Evolutionary conservation across 768 basidiomycete species (phyloP).

Genomic region (Rhodosporidiobolus odoratus): DNA sequence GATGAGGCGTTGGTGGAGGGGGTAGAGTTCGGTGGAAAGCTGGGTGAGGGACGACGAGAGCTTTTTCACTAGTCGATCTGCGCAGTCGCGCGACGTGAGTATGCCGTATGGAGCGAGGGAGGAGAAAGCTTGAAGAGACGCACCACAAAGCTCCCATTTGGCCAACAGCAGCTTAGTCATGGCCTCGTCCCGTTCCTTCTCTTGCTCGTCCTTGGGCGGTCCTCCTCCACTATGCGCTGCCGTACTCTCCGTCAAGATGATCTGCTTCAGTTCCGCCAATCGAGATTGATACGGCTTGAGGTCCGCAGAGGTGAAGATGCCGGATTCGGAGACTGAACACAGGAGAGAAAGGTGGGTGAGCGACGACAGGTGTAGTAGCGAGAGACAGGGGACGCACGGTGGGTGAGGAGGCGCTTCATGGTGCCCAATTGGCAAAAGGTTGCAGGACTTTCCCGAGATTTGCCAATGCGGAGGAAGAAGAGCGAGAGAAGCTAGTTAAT

Average conservation of each 20-base stretch:
- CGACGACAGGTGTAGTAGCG: not conserved
- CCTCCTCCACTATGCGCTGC: not conserved
- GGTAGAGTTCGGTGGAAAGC: conserved; percentile 80
- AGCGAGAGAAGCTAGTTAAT: conserved; percentile 67
- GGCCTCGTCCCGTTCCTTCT: conserved; percentile 74
- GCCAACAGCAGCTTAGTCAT: conserved; percentile 83
- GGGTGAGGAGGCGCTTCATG: conserved; percentile 54
- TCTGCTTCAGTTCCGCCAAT: conserved; percentile 71
- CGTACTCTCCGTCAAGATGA: conserved; percentile 55
- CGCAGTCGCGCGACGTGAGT: not conserved
- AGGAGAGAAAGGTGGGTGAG: not conserved
- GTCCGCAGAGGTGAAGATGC: conserved; percentile 85
- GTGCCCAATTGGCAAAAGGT: conserved; percentile 93
- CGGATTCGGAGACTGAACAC: conserved; percentile 85
- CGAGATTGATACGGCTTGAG: conserved; percentile 80
- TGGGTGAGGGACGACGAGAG: conserved; percentile 81
- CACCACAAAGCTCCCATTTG: conserved; percentile 87
- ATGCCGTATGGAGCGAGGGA: not conserved
- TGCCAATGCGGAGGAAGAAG: conserved; percentile 96
- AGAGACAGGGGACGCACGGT: conserved; percentile 12
- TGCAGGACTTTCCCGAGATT: conserved; percentile 87
- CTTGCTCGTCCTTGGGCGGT: conserved; percentile 5
- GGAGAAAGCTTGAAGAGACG: conserved; percentile 44
- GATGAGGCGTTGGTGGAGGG: conserved; percentile 83
- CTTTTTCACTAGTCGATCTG: conserved; percentile 69